A percentile compares a stretch with the other conserved stretches of the same genome.
Conservation (phyloP, 148 eudicot genomes). For the Tetragonia tetragonoides region DNA sequence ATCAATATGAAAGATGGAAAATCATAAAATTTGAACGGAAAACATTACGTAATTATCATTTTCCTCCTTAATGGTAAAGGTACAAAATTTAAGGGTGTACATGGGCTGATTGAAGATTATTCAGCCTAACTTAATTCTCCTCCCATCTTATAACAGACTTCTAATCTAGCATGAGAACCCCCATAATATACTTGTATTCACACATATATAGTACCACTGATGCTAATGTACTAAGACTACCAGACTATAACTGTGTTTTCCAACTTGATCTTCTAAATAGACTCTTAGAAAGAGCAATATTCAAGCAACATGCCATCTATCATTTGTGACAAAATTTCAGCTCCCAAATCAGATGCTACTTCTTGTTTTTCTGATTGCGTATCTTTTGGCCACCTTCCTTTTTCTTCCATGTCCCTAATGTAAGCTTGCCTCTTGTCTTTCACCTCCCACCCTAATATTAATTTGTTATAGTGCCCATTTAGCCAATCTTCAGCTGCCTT, state of each 20-base stretch:
- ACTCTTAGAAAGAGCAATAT: slow-evolving; percentile 11
- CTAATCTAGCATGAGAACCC: slow-evolving; percentile 13
- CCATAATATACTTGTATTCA: slow-evolving; percentile 18
- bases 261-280: not conserved
- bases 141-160: slow-evolving; percentile 14
- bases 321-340: slow-evolving; percentile 39
- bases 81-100: not conserved
- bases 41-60: no score
- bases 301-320: slow-evolving; percentile 50
- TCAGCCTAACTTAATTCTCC: not conserved
- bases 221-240: slow-evolving; percentile 7
- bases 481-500: slow-evolving; percentile 57
- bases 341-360: slow-evolving; percentile 47
- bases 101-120: not conserved
- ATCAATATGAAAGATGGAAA: no score
- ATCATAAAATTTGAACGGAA: no score
- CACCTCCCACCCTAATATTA: slow-evolving; percentile 50
- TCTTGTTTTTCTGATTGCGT: slow-evolving; percentile 43
- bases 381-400: slow-evolving; percentile 45
- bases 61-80: no score
- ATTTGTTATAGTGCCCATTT: slow-evolving; percentile 26
- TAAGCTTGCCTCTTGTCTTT: slow-evolving; percentile 50
- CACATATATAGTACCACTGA: slow-evolving; percentile 14
- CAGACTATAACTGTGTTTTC: slow-evolving; percentile 4
- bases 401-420: slow-evolving; percentile 54